These are phyloP conservation scores for Coniochaeta sp. DNA, from an alignment of 2,329 filamentous ascomycete species.

Conservation along the genomic window DNA sequence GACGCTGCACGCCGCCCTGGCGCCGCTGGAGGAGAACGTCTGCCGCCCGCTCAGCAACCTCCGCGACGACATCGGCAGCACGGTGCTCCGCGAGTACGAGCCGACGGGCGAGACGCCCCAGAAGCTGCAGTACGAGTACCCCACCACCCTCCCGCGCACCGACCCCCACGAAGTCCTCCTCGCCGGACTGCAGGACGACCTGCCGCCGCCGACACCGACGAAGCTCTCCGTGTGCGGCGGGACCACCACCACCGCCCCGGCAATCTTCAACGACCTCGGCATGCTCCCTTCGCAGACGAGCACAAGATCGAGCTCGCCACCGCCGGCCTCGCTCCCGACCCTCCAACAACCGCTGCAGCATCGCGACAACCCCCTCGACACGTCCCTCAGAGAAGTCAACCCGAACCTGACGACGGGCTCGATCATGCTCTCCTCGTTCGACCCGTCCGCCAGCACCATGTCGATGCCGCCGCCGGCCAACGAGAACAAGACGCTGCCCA, in stretches of 20 bases:
- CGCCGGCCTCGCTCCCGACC: not conserved
- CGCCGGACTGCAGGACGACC: slow-evolving; percentile 26
- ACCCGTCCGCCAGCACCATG: slow-evolving; percentile 33
- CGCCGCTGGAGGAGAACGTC: slow-evolving; percentile 51
- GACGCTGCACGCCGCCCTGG: slow-evolving; percentile 52
- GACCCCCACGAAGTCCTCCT: slow-evolving; percentile 37
- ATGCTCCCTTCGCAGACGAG: slow-evolving; percentile 4
- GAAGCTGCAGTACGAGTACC: slow-evolving; percentile 75
- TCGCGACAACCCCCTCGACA: slow-evolving; percentile 19
- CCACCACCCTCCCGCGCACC: slow-evolving; percentile 71
- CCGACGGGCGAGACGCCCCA: slow-evolving; percentile 82
- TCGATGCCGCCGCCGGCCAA: slow-evolving; percentile 22
- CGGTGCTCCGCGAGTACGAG: slow-evolving; percentile 69
- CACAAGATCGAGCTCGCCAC: not conserved
- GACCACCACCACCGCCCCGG: not conserved
- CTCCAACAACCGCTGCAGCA: not conserved
- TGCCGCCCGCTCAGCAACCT: slow-evolving; percentile 66
- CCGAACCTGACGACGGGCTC: slow-evolving; percentile 33
- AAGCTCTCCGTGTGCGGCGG: not conserved
- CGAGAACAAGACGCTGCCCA: slow-evolving; percentile 34
- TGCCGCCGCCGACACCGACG: slow-evolving; percentile 5
- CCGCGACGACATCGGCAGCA: slow-evolving; percentile 57
- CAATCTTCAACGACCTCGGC: slow-evolving; percentile 14
- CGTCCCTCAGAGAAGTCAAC: slow-evolving; percentile 49
- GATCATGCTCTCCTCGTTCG: slow-evolving; percentile 29